Evolutionary conservation across 2,329 filamentous ascomycete genomes (phyloP), one percentile per base, ranked within the genome.

Genomic region (Penicillium concentricum): DNA sequence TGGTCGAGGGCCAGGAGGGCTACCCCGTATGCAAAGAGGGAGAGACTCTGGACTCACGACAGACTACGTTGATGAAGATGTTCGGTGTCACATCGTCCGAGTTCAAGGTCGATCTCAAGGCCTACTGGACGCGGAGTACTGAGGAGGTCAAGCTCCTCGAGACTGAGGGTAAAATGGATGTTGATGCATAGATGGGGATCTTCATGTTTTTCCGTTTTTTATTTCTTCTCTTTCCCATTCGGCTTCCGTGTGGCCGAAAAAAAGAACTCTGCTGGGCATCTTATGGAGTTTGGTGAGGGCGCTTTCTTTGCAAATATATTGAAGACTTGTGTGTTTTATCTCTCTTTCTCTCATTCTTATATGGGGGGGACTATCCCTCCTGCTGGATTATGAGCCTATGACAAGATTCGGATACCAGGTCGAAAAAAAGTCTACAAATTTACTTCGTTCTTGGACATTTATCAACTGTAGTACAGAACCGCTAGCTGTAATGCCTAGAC

Each of bases 1-100:
- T 77, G 68, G 69, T 66, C 0, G 71, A 71, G 28, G 73, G 65
- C 1, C 67, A 76, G 66, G 82, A 81, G 48, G 80, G 80, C 24
- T 95, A 92, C 72, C 82, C 82, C 10, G 86, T 99, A 48, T 97
- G 93, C 79, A 87, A 86, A 69, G 87, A 92, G 75, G 94, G 93
- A 12, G 86, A 97, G 71, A 82, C 86, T 43, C 78, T 99, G 65
- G 92, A 97, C 76, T 92, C 90, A 65, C 84, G 93, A 67, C 94
- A 99, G 82, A 97, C 94, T 56, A 88, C 92, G 62, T 79, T 99
- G 71, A 76, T 99, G 76, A 97, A 97, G 84, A 82, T 96, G 69
- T 97, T 99, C 77, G 89, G 91, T 51, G 85, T 97, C 56, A 91
- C 90, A 61, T 85, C 94, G 77, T 90, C 91, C 57, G 92, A 97